phyloP scores from a whole-genome alignment of 2,329 filamentous ascomycete species.

The Bipolaris cookei region DNA sequence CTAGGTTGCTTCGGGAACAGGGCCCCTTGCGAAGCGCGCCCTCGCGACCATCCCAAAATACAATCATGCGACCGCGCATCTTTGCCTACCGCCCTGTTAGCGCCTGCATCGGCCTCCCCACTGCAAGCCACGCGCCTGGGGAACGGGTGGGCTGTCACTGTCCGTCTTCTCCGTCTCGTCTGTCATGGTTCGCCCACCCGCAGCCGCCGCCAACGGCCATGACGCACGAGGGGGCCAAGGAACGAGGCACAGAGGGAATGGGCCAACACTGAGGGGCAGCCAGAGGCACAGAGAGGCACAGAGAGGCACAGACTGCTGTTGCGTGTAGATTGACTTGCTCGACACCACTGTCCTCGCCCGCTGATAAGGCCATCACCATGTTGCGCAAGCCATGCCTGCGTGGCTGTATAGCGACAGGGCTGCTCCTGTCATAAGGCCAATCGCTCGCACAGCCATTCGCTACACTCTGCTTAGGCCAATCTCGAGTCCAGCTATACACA shows the following conservation, averaged over 20 bases:
- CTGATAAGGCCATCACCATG: conserved; percentile 21
- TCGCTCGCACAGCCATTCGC: conserved; percentile 43
- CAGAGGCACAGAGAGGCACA: neutral
- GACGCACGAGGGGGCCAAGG: conserved; percentile 6
- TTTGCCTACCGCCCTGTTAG: conserved; percentile 13
- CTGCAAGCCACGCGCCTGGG: conserved; percentile 16
- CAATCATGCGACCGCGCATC: conserved; percentile 19
- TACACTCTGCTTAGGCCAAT: conserved; percentile 22
- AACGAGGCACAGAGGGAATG: neutral
- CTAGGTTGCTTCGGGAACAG: conserved; percentile 21
- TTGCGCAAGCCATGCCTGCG: conserved; percentile 28
- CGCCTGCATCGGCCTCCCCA: conserved; percentile 9
- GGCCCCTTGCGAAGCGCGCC: conserved; percentile 15
- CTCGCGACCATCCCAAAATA: conserved; percentile 18
- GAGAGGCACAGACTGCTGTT: conserved; percentile 25
- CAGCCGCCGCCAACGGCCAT: conserved; percentile 9
- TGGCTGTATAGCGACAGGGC: conserved; percentile 26
- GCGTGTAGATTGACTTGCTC: conserved; percentile 29
- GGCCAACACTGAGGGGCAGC: too few relatives aligned
- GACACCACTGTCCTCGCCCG: conserved; percentile 8
- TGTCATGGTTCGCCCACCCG: conserved; percentile 7
- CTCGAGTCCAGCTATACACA: conserved; percentile 32
- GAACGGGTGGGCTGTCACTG: conserved; percentile 16
- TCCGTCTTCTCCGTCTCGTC: neutral
- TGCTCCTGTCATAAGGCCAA: conserved; percentile 32